Percentiles rank a stretch among this genome's conserved stretches.
Conservation (phyloP, 169 alveolate genomes). For the Plasmodium vivax region DNA sequence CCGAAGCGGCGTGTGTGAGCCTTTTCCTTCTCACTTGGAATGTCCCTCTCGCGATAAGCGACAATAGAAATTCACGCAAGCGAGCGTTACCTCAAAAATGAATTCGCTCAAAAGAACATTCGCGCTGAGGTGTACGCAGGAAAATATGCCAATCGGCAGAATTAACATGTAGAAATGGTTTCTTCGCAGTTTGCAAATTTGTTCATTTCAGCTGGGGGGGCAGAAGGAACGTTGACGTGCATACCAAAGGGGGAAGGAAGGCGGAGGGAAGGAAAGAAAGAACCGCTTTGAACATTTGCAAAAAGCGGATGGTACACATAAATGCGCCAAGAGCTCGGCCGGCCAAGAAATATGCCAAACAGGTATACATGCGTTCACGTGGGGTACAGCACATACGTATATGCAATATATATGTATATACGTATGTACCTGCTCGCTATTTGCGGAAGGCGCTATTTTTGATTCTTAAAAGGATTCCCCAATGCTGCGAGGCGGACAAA, state of each 20-base stretch:
- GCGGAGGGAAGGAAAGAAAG: not conserved
- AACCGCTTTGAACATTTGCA: not conserved
- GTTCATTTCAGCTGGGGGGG: not conserved
- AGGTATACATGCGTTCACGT: not conserved
- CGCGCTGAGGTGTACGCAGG: not conserved
- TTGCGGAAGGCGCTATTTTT: not conserved
- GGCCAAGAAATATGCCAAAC: not conserved
- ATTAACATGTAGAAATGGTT: not conserved
- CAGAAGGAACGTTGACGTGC: not conserved
- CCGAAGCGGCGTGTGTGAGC: not conserved
- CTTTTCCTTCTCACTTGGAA: not conserved
- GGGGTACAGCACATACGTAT: not conserved
- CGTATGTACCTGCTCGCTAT: not conserved
- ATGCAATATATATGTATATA: not conserved
- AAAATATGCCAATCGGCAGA: not conserved
- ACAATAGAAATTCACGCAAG: not conserved
- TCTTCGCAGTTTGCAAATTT: not conserved
- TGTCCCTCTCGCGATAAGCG: not conserved
- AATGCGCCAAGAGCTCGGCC: not conserved
- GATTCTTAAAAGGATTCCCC: not conserved
- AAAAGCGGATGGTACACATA: not conserved
- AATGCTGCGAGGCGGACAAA: not conserved
- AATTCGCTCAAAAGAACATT: not conserved
- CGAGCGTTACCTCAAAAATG: not conserved
- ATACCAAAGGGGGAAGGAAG: not conserved